Percentiles rank a stretch among this genome's conserved stretches.
Conservation (phyloP, 495 filamentous ascomycete genomes). For the Hypoxylon lenormandii region DNA sequence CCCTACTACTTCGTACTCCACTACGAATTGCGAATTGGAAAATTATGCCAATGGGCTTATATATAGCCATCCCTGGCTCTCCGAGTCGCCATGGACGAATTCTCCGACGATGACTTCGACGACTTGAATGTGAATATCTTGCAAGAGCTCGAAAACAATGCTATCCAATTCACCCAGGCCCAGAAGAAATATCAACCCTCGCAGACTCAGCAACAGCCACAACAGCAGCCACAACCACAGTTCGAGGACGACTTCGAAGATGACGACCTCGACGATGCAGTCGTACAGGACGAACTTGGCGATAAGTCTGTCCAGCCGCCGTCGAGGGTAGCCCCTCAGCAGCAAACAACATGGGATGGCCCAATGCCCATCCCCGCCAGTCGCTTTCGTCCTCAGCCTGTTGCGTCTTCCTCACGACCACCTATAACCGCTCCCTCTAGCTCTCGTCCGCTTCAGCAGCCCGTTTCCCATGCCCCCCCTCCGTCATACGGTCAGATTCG, state of each 20-base stretch:
- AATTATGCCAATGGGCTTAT: conserved; percentile 49
- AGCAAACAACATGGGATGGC: conserved; percentile 39
- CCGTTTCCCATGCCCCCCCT: conserved; percentile 27
- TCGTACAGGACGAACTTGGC: conserved; percentile 37
- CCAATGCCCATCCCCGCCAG: conserved; percentile 34
- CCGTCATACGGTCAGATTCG: conserved; percentile 44
- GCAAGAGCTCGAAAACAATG: conserved; percentile 62
- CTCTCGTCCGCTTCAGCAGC: conserved; percentile 48
- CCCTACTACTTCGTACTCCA: not conserved
- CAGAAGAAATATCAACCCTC: conserved; percentile 44
- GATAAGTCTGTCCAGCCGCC: conserved; percentile 25
- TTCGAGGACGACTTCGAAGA: conserved; percentile 45
- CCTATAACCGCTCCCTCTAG: conserved; percentile 4
- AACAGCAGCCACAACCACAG: conserved; percentile 11
- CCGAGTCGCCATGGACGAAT: conserved; percentile 61
- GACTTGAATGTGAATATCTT: conserved; percentile 58
- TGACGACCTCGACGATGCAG: conserved; percentile 54
- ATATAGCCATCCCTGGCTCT: conserved; percentile 42
- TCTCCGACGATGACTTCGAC: conserved; percentile 63
- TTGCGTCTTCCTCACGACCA: conserved; percentile 27
- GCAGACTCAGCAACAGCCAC: conserved; percentile 43
- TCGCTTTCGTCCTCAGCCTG: conserved; percentile 33
- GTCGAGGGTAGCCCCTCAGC: conserved; percentile 33
- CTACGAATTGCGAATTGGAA: not conserved
- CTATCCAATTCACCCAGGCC: conserved; percentile 62